Evolutionary conservation across 345 rosid species (phyloP).

Genomic region (Psidium friedrichsthalianum): DNA sequence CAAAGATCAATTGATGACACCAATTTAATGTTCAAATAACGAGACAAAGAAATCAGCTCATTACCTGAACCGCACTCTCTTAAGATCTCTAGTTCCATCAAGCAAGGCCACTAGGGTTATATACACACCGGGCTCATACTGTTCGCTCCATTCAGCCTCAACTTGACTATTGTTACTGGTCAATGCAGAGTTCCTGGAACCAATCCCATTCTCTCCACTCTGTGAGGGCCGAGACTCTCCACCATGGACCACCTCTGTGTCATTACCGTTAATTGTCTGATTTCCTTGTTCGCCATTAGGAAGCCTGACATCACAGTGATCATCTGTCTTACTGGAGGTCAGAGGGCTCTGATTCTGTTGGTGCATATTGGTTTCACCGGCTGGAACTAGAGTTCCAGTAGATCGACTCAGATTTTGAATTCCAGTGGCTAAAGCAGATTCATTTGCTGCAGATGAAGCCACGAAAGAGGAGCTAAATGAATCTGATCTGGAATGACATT

Average conservation of each 20-base stretch:
- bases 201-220: conserved; percentile 35
- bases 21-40: not conserved
- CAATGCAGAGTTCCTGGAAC: conserved; percentile 37
- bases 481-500: conserved; percentile 50
- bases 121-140: conserved; percentile 88
- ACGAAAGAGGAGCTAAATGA: conserved; percentile 35
- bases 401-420: conserved; percentile 15
- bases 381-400: conserved; percentile 3
- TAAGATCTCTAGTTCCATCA: conserved; percentile 97
- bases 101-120: conserved; percentile 75
- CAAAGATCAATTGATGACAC: not conserved
- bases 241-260: conserved; percentile 42
- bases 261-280: conserved; percentile 16
- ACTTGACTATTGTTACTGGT: conserved; percentile 35
- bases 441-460: conserved; percentile 32
- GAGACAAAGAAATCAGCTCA: not conserved
- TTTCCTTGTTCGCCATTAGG: conserved; percentile 32
- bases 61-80: conserved; percentile 98
- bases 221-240: conserved; percentile 37
- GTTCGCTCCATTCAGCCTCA: conserved; percentile 95
- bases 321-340: conserved; percentile 26
- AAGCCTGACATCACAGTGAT: conserved; percentile 27
- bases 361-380: not conserved
- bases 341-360: not conserved
- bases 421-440: conserved; percentile 32